These are phyloP conservation scores for Xylaria palmicola DNA, from an alignment of 495 filamentous ascomycete genomes.

Conservation along the genomic window DNA sequence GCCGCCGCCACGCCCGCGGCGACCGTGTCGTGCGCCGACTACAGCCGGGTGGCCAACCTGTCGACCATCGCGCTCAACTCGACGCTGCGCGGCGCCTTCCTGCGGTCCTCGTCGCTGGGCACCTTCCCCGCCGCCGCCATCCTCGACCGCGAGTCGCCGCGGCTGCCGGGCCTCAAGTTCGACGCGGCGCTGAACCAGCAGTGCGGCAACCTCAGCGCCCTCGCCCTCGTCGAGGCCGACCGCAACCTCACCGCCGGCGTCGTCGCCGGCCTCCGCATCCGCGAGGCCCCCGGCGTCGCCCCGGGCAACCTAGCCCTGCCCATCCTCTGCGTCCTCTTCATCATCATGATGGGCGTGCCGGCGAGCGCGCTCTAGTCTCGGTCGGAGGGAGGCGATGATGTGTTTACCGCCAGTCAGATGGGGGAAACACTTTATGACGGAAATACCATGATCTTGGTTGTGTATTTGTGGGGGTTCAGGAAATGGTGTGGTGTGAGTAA, in stretches of 20 bases:
- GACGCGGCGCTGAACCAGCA: slow-evolving; percentile 28
- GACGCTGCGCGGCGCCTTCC: slow-evolving; percentile 32
- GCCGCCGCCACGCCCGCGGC: slow-evolving; percentile 2
- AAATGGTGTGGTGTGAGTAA: neutral
- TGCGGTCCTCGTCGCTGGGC: slow-evolving; percentile 28
- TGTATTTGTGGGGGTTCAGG: neutral
- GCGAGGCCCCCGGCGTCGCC: slow-evolving; percentile 5
- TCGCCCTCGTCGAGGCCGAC: slow-evolving; percentile 29
- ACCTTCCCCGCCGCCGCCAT: slow-evolving; percentile 26
- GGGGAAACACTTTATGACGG: too few species aligned
- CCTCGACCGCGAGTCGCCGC: slow-evolving; percentile 26
- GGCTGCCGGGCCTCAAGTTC: slow-evolving; percentile 25
- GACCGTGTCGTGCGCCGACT: slow-evolving; percentile 24
- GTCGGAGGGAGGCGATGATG: neutral
- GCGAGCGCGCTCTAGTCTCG: neutral
- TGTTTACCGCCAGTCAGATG: too few species aligned
- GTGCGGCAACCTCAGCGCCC: slow-evolving; percentile 31
- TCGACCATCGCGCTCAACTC: slow-evolving; percentile 31
- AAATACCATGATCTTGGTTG: neutral
- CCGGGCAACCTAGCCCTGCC: slow-evolving; percentile 2
- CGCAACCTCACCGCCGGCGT: slow-evolving; percentile 33
- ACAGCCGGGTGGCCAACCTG: slow-evolving; percentile 26
- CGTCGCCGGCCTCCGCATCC: slow-evolving; percentile 18
- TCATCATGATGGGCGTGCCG: slow-evolving; percentile 7
- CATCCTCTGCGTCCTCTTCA: neutral